Evolutionary conservation across 225 moss, liverwort and hornwort genomes (phyloP).

Genomic region (Pseudoscleropodium purum): DNA sequence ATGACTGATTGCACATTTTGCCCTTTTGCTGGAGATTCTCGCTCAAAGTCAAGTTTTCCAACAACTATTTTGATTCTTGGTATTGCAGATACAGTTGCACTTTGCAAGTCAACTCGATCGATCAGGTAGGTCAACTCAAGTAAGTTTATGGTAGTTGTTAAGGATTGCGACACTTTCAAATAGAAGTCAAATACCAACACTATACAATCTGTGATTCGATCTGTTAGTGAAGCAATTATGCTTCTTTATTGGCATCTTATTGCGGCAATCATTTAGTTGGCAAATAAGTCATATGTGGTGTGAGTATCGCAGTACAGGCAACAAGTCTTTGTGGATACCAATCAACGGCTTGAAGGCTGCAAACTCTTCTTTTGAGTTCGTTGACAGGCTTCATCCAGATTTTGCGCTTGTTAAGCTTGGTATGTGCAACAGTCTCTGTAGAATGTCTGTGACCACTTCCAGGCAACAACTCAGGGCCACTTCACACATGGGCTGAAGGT

Average conservation of each 20-base stretch:
- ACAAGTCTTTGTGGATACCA: neutral
- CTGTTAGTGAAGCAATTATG: neutral
- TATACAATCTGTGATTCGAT: neutral
- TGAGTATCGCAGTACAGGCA: neutral
- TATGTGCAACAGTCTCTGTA: too few relatives aligned
- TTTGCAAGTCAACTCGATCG: neutral
- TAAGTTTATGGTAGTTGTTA: neutral
- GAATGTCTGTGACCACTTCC: too few relatives aligned
- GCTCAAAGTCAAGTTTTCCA: neutral
- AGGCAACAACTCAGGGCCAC: neutral
- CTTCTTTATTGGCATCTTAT: neutral
- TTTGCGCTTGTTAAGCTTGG: neutral
- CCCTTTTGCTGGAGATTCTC: neutral
- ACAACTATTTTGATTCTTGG: neutral
- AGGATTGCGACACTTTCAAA: neutral
- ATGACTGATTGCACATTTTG: neutral
- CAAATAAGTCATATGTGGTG: neutral
- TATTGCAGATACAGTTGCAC: neutral
- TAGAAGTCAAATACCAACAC: neutral
- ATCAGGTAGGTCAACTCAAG: neutral
- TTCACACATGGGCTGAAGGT: too few relatives aligned
- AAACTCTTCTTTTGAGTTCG: neutral
- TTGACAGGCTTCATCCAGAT: neutral
- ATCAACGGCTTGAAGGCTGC: neutral
- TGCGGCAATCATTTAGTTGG: neutral